Percentiles rank a stretch among this genome's conserved stretches.
Evolutionary conservation across 805 yeast genomes (phyloP).

Genomic region (Maudiozyma saulgeensis): DNA sequence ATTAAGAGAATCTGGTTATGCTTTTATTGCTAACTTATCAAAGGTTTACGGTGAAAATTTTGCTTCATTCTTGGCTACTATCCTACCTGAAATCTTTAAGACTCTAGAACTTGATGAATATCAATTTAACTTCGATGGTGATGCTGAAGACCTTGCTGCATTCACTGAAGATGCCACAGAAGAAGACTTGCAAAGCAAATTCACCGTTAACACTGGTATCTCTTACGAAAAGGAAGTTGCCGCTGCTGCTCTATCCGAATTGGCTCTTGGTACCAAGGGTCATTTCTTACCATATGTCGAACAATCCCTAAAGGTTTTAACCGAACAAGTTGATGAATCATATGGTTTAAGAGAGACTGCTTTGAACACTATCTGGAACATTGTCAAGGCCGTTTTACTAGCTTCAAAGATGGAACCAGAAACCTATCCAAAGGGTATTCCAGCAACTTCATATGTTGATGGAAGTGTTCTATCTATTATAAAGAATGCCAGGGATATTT

Average conservation of each 20-base stretch:
- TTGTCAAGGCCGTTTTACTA: conserved; percentile 57
- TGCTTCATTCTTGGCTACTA: conserved; percentile 70
- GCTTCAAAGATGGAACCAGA: conserved; percentile 40
- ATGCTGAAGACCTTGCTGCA: conserved; percentile 37
- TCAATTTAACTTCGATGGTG: conserved; percentile 49
- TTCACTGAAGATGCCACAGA: conserved; percentile 43
- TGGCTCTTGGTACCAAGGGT: conserved; percentile 78
- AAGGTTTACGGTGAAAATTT: conserved; percentile 89
- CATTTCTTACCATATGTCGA: conserved; percentile 73
- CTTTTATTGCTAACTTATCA: conserved; percentile 88
- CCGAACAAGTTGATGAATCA: conserved; percentile 71
- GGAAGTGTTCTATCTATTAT: conserved; percentile 49
- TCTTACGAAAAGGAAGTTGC: conserved; percentile 95
- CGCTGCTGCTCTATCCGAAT: conserved; percentile 79
- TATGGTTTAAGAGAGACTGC: conserved; percentile 90
- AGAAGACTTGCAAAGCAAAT: conserved; percentile 57
- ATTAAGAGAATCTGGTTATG: conserved; percentile 89
- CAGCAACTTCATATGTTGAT: conserved; percentile 50
- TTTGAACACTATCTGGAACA: conserved; percentile 70
- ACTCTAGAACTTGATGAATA: conserved; percentile 85
- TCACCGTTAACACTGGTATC: conserved; percentile 87
- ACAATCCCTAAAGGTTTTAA: conserved; percentile 50
- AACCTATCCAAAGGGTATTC: conserved; percentile 54
- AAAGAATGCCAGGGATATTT: conserved; percentile 54
- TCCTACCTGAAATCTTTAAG: conserved; percentile 75